phyloP scores from a whole-genome alignment of 2,329 filamentous ascomycete species.

The Sarocladium brachiariae region DNA sequence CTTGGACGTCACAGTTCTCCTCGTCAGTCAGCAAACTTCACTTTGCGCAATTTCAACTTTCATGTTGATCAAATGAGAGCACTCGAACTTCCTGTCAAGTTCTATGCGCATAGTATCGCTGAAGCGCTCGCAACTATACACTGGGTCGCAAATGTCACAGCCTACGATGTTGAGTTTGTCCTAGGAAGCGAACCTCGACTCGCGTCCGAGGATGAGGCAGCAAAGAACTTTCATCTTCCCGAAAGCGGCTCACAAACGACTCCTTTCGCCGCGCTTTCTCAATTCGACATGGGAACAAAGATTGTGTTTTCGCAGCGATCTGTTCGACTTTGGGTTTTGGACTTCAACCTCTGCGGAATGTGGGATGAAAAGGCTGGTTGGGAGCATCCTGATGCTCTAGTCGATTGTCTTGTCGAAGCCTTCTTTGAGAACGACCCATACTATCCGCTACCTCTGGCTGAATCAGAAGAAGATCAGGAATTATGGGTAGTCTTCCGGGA shows the following conservation, averaged over 20 bases:
- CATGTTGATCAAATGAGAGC: constrained; percentile 17
- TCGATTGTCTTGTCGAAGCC: constrained; percentile 15
- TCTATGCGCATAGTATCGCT: constrained; percentile 14
- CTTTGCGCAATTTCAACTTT: constrained; percentile 18
- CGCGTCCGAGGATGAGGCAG: too few relatives aligned
- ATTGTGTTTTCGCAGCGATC: too few relatives aligned
- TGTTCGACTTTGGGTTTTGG: constrained; percentile 22
- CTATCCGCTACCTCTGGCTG: constrained; percentile 16
- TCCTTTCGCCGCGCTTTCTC: too few relatives aligned
- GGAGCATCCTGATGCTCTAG: constrained; percentile 11
- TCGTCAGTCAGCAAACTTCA: constrained; percentile 13
- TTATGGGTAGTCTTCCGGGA: constrained; percentile 14
- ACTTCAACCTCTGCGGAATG: constrained; percentile 20
- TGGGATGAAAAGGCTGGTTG: constrained; percentile 13
- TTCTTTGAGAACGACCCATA: constrained; percentile 21
- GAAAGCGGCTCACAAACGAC: too few relatives aligned
- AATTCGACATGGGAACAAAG: too few relatives aligned
- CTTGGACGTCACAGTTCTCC: constrained; percentile 11
- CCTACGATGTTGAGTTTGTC: constrained; percentile 18
- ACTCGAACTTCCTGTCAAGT: constrained; percentile 10
- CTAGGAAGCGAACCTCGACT: constrained; percentile 13
- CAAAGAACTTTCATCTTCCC: too few relatives aligned
- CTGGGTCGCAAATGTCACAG: constrained; percentile 17
- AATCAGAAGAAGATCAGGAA: constrained; percentile 10
- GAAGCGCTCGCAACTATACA: constrained; percentile 19